Percentiles rank a stretch among this genome's conserved stretches.
phyloP scores from a whole-genome alignment of 441 rosid species.

The Pelargonium cotyledonis region DNA sequence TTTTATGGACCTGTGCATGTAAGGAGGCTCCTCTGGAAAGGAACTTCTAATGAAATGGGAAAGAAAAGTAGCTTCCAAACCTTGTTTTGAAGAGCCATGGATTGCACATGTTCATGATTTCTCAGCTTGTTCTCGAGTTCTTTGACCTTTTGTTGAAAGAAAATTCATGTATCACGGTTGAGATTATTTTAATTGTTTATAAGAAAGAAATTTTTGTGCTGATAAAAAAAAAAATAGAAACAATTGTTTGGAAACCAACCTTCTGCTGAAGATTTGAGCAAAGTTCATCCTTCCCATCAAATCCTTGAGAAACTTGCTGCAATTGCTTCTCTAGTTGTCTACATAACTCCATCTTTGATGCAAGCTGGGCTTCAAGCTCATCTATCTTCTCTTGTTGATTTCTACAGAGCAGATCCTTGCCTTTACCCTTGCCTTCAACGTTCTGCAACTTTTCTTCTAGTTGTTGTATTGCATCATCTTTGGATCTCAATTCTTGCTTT shows the following conservation, averaged over 20 bases:
- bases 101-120: conserved; percentile 18
- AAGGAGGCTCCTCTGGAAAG: neutral
- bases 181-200: neutral
- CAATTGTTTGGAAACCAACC: neutral
- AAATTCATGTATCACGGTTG: neutral
- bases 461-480: neutral
- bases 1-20: too few species aligned
- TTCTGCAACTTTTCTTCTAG: conserved; percentile 2
- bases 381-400: neutral
- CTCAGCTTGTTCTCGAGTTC: conserved; percentile 23
- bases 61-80: conserved; percentile 14
- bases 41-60: neutral
- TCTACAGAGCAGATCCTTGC: conserved; percentile 1
- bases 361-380: neutral
- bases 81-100: conserved; percentile 27
- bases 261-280: conserved; percentile 6
- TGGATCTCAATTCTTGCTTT: conserved; percentile 3
- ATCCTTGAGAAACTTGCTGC: conserved; percentile 5
- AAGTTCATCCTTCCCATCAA: neutral
- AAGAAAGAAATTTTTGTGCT: too few species aligned
- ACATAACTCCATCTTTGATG: conserved; percentile 1
- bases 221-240: too few species aligned
- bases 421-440: neutral
- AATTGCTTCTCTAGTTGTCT: conserved; percentile 3
- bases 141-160: conserved; percentile 18